A percentile compares a stretch with the other conserved stretches of the same genome.
Evolutionary conservation across 805 yeast species (phyloP).

Genomic region (Yamadazyma laniorum): DNA sequence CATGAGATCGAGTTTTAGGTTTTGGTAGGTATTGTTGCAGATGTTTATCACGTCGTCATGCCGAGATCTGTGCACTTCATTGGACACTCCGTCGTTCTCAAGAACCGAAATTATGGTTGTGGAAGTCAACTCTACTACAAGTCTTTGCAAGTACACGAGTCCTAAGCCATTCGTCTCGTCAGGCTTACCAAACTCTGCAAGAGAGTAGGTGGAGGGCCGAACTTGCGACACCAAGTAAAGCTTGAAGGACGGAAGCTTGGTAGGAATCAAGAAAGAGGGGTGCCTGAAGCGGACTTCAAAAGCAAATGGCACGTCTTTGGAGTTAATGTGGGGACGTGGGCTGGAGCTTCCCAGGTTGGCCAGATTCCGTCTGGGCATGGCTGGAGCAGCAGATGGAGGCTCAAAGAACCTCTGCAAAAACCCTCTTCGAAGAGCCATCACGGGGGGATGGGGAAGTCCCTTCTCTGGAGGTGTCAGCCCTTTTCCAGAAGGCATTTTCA

Average conservation of each 20-base stretch:
- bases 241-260: constrained; percentile 34
- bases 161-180: constrained; percentile 50
- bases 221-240: constrained; percentile 28
- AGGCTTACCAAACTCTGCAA: constrained; percentile 29
- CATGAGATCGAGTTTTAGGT: constrained; percentile 40
- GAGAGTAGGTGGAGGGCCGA: constrained; percentile 29
- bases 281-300: constrained; percentile 50
- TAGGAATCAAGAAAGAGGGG: constrained; percentile 48
- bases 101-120: constrained; percentile 27
- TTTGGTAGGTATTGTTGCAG: constrained; percentile 33
- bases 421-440: constrained; percentile 21
- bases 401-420: constrained; percentile 29
- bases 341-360: constrained; percentile 2
- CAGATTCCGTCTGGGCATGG: constrained; percentile 7
- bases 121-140: constrained; percentile 31
- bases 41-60: constrained; percentile 24
- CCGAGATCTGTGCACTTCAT: constrained; percentile 26
- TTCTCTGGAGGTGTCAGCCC: constrained; percentile 10
- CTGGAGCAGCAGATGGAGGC: constrained; percentile 6
- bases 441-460: constrained; percentile 20
- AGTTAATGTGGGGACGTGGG: constrained; percentile 22
- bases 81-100: constrained; percentile 20
- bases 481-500: constrained; percentile 20
- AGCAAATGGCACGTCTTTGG: constrained; percentile 37
- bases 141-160: constrained; percentile 39